Evolutionary conservation across 352 stramenopile species (phyloP).

Genomic region (Phytophthora melonis): DNA sequence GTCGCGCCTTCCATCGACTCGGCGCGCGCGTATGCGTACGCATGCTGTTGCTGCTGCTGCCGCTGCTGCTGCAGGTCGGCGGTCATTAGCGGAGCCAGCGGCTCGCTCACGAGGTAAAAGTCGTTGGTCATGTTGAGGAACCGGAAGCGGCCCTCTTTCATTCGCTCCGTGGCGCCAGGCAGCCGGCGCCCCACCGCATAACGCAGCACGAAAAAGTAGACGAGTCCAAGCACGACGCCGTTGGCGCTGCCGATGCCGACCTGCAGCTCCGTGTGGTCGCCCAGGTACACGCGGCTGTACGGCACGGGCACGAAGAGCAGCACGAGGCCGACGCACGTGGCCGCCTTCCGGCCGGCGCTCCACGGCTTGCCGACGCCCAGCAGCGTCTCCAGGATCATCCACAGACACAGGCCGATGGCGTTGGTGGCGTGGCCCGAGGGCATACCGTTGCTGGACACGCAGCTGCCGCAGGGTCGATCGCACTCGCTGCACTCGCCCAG

Average conservation of each 20-base stretch:
- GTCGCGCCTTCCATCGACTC: slow-evolving; percentile 17
- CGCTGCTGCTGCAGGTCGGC: slow-evolving; percentile 11
- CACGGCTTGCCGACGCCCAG: slow-evolving; percentile 43
- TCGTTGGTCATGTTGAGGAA: slow-evolving; percentile 52
- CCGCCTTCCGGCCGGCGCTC: slow-evolving; percentile 23
- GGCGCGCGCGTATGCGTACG: slow-evolving; percentile 21
- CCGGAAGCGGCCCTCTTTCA: slow-evolving; percentile 37
- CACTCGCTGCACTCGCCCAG: slow-evolving; percentile 61
- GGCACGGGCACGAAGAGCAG: slow-evolving; percentile 59
- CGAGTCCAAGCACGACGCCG: slow-evolving; percentile 46
- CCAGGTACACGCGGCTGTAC: slow-evolving; percentile 69
- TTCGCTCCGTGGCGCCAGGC: slow-evolving; percentile 28
- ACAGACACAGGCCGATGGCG: slow-evolving; percentile 58
- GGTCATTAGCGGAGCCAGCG: slow-evolving; percentile 32
- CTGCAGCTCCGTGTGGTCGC: slow-evolving; percentile 65
- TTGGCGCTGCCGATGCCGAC: slow-evolving; percentile 49
- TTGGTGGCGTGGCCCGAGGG: slow-evolving; percentile 66
- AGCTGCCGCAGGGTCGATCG: slow-evolving; percentile 57
- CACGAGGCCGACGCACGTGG: slow-evolving; percentile 14
- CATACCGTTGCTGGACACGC: slow-evolving; percentile 56
- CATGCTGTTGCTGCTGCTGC: slow-evolving; percentile 3
- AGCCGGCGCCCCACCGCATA: slow-evolving; percentile 47
- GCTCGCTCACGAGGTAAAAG: slow-evolving; percentile 35
- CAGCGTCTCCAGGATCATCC: slow-evolving; percentile 57
- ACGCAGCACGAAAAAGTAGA: slow-evolving; percentile 60